Evolutionary conservation across 2,329 filamentous ascomycete species (phyloP).

Genomic region (Ophiostoma ulmi): DNA sequence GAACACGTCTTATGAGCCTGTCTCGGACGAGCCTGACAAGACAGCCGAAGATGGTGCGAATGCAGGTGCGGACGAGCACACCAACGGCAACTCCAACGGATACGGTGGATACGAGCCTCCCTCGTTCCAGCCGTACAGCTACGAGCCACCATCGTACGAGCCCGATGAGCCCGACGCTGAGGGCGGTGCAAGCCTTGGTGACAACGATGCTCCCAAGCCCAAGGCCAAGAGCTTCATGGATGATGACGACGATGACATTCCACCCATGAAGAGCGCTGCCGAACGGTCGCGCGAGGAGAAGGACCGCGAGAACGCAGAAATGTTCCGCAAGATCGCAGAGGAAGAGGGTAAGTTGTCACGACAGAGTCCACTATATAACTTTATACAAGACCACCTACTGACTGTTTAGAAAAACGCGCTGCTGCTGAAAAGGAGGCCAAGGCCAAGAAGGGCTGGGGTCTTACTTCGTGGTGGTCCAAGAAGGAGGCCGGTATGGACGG

Average conservation of each 20-base stretch:
- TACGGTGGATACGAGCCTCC: conserved; percentile 56
- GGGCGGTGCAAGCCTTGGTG: conserved; percentile 35
- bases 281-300: conserved; percentile 61
- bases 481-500: conserved; percentile 51
- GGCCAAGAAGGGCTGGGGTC: conserved; percentile 68
- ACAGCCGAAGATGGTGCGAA: conserved; percentile 14
- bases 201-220: conserved; percentile 47
- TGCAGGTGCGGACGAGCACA: conserved; percentile 30
- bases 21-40: conserved; percentile 11
- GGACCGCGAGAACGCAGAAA: conserved; percentile 76
- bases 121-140: conserved; percentile 55
- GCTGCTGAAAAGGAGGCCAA: conserved; percentile 47
- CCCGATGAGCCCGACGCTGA: conserved; percentile 48
- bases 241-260: conserved; percentile 74
- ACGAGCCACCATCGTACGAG: conserved; percentile 51
- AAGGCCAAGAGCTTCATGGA: conserved; percentile 70
- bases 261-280: conserved; percentile 46
- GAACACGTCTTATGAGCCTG: conserved; percentile 32
- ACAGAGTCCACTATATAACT: background rate
- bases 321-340: conserved; percentile 78
- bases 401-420: conserved; percentile 48
- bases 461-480: conserved; percentile 71
- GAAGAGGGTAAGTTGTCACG: conserved; percentile 45
- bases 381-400: background rate
- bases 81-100: conserved; percentile 43